Percentiles rank a stretch among this genome's conserved stretches.
Evolutionary conservation across 2,329 filamentous ascomycete genomes (phyloP).

Genomic region (Cercospora nicotianae): DNA sequence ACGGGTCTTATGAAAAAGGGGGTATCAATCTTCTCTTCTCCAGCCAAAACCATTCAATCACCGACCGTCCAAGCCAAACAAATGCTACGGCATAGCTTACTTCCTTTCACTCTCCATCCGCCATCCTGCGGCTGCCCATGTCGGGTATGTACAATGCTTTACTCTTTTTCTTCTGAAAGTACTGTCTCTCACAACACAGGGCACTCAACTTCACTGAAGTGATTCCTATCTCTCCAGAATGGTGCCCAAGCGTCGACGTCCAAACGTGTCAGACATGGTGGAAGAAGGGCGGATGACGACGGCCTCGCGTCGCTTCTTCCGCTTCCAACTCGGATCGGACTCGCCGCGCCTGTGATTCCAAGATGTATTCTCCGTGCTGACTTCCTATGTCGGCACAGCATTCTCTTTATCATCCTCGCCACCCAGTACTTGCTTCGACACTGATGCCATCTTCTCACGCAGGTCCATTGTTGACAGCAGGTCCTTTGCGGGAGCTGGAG

Average conservation of each 20-base stretch:
- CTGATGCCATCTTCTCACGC: slow-evolving; percentile 7
- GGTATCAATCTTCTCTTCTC: slow-evolving; percentile 6
- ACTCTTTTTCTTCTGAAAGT: neutral
- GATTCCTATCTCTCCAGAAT: slow-evolving; percentile 14
- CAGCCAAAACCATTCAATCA: neutral
- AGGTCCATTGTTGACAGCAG: neutral
- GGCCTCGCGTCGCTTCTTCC: slow-evolving; percentile 7
- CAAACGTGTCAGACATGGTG: slow-evolving; percentile 1
- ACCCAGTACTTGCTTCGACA: slow-evolving; percentile 9
- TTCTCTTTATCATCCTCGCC: slow-evolving; percentile 18
- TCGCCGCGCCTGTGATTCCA: slow-evolving; percentile 9
- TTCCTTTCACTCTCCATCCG: neutral
- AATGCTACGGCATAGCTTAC: neutral
- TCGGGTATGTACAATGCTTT: neutral
- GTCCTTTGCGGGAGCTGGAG: neutral
- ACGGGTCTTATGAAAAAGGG: neutral
- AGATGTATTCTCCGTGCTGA: neutral
- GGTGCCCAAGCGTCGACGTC: slow-evolving; percentile 4
- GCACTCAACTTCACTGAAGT: slow-evolving; percentile 5
- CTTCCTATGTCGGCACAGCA: slow-evolving; percentile 20
- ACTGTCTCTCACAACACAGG: neutral
- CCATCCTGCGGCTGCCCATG: neutral
- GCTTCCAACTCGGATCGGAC: slow-evolving; percentile 11
- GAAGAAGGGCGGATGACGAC: slow-evolving; percentile 6
- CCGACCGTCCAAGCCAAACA: neutral